Percentiles rank a stretch among this genome's conserved stretches.
Conservation (phyloP, 1,284 basidiomycete genomes). For the Ustanciosporium gigantosporum region DNA sequence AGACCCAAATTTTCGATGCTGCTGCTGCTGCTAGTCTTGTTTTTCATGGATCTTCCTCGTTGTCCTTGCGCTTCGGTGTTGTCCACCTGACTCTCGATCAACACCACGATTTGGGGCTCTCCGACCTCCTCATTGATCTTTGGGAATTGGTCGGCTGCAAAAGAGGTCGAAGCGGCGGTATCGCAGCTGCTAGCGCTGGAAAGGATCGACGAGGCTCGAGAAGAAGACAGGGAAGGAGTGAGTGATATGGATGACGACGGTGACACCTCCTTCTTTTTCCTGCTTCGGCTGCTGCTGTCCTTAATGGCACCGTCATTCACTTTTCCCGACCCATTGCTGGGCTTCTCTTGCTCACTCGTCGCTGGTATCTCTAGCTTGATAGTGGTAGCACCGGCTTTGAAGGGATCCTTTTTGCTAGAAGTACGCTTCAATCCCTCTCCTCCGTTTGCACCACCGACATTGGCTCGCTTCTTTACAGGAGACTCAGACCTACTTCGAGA, state of each 20-base stretch:
- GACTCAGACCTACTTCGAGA: slow-evolving; percentile 25
- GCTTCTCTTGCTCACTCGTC: slow-evolving; percentile 11
- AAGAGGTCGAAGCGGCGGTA: too few species aligned
- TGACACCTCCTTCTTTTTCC: slow-evolving; percentile 39
- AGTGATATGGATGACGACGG: slow-evolving; percentile 12
- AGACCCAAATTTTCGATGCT: too few species aligned
- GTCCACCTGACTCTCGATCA: too few species aligned
- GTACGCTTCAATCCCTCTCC: slow-evolving; percentile 14
- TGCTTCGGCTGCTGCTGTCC: slow-evolving; percentile 5
- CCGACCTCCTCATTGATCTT: too few species aligned
- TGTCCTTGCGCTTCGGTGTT: too few species aligned
- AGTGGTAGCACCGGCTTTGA: slow-evolving; percentile 3
- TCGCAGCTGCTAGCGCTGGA: too few species aligned
- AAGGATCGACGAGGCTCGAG: too few species aligned
- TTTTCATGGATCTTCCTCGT: too few species aligned
- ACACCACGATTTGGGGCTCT: too few species aligned
- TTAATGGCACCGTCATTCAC: slow-evolving; percentile 24
- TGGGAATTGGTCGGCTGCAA: too few species aligned
- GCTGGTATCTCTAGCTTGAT: slow-evolving; percentile 17
- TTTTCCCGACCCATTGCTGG: slow-evolving; percentile 12
- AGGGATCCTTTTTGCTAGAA: slow-evolving; percentile 26
- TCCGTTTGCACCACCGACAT: too few species aligned
- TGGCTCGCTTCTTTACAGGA: slow-evolving; percentile 18
- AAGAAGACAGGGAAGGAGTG: neutral
- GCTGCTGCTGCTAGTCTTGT: too few species aligned